Conservation (phyloP, 2,329 filamentous ascomycete genomes). For the Cryphonectria parasitica region DNA sequence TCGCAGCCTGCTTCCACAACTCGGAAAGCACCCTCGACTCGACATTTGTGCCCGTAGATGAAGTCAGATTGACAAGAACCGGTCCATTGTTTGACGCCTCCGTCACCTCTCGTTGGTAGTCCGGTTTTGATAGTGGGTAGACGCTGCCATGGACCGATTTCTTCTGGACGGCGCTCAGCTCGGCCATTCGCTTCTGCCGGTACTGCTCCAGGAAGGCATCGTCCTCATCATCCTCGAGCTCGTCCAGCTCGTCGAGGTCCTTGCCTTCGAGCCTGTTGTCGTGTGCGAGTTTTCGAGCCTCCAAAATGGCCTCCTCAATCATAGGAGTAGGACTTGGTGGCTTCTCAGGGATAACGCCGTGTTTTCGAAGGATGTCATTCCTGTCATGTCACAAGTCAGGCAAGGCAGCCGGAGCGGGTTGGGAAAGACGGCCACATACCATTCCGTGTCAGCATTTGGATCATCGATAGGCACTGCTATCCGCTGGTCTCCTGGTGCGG, state of each 20-base stretch:
- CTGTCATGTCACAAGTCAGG: conserved; percentile 48
- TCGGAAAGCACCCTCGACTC: conserved; percentile 84
- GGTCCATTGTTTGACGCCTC: conserved; percentile 76
- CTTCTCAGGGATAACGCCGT: conserved; percentile 97
- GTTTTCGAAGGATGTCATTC: conserved; percentile 98
- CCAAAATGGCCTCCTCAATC: conserved; percentile 90
- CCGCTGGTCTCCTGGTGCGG: conserved; percentile 64
- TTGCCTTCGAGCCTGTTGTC: conserved; percentile 94
- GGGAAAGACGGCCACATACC: conserved; percentile 53
- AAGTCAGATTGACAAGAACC: conserved; percentile 81
- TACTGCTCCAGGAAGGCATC: conserved; percentile 89
- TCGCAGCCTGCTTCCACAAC: conserved; percentile 82
- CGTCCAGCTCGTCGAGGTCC: conserved; percentile 89
- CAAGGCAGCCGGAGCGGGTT: background rate
- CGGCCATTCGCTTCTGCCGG: conserved; percentile 82
- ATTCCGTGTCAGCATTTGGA: conserved; percentile 97
- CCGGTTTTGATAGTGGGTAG: conserved; percentile 91
- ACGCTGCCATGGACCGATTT: conserved; percentile 86
- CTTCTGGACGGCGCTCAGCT: conserved; percentile 74
- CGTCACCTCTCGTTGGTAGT: conserved; percentile 89
- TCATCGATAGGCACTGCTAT: conserved; percentile 87
- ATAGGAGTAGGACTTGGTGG: conserved; percentile 92
- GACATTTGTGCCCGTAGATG: conserved; percentile 71
- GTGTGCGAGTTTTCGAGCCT: conserved; percentile 81
- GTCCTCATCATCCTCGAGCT: conserved; percentile 94